These are phyloP conservation scores for Monilinia polystroma DNA, from an alignment of 2,329 filamentous ascomycete species.

Conservation along the genomic window DNA sequence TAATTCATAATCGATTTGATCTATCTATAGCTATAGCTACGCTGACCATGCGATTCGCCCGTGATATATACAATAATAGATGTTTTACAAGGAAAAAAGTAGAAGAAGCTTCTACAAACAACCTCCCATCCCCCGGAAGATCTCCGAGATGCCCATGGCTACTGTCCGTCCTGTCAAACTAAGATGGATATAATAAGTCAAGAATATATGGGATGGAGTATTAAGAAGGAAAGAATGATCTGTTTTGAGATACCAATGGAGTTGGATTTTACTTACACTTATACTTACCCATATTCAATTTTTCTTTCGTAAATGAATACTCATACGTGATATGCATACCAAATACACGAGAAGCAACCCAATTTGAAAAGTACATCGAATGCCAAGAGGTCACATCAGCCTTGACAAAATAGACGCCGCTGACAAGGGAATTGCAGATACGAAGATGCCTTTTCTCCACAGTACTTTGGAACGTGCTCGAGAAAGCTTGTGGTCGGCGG, in stretches of 20 bases:
- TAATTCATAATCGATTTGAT: too few relatives aligned
- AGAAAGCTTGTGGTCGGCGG: background rate
- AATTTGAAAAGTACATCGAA: background rate
- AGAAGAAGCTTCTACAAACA: too few relatives aligned
- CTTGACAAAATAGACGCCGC: slow-evolving; percentile 13
- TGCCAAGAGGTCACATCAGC: slow-evolving; percentile 1
- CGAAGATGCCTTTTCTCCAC: background rate
- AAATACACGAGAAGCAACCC: background rate
- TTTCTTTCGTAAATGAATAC: background rate
- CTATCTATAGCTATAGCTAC: too few relatives aligned
- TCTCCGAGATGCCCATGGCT: too few relatives aligned
- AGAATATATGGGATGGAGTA: background rate
- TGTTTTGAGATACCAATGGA: slow-evolving; percentile 11
- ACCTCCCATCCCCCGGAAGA: too few relatives aligned
- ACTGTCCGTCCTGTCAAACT: too few relatives aligned
- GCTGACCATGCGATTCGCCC: too few relatives aligned
- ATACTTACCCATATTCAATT: background rate
- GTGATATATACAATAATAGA: too few relatives aligned
- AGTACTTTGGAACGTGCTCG: background rate
- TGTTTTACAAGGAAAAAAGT: too few relatives aligned
- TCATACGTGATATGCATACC: background rate
- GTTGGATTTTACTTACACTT: background rate
- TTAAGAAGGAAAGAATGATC: background rate
- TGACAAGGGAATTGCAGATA: slow-evolving; percentile 4
- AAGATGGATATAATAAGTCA: background rate